Base-by-base conservation (phyloP, 2,329 filamentous ascomycete species). In the Rosellinia necatrix region DNA sequence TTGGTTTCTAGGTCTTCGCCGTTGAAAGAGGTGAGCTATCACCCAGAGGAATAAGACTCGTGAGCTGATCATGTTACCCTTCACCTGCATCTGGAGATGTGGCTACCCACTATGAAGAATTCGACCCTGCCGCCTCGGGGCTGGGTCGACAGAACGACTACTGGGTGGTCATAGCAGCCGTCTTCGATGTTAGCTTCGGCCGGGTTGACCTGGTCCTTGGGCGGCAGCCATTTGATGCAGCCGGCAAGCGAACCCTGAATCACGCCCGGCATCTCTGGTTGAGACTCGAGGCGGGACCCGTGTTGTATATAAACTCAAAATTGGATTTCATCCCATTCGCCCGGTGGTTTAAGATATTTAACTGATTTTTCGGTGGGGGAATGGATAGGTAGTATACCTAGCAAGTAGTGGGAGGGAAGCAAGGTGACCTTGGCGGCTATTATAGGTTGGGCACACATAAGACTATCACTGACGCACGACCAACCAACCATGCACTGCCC, bases 211-310 rank as follows among this genome's bases (percentile, higher is more conserved):
- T 51, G 19, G 1, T 40, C 29, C 29, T 60, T 57, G 9, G 2
- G 34, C 25, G 58, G 58, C 12, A 60, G 49, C 58, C 58, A 60
- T 40, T 60, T 57, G 21, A 60, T 57, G 30, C 53, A 57, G 21
- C 58, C 58, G 2, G 58, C 58, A 19, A 60, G 40, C 24, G 27
- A 49, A 3, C 54, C 49, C 13, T 44, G 12, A 15, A 53, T 38
- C 25, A 57, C 27, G 3, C 58, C 58, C 17, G 58, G 49, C 53
- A 60, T 60, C 15, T 46, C 38, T 27, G 38, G 13, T 44, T 15
- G 42, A 35, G 3, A 4, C 19, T 44, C 21, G 42, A 35, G 3
- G 6, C 19, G 10, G n/a, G n/a, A n/a, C 13, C 37, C 15, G 35
- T 34, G 7, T 22, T 38, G 22, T 38, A 22, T 38, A 4, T 10